These are phyloP conservation scores for Tetradesmus obliquus DNA, from an alignment of 139 green algal genomes.

Conservation along the genomic window DNA sequence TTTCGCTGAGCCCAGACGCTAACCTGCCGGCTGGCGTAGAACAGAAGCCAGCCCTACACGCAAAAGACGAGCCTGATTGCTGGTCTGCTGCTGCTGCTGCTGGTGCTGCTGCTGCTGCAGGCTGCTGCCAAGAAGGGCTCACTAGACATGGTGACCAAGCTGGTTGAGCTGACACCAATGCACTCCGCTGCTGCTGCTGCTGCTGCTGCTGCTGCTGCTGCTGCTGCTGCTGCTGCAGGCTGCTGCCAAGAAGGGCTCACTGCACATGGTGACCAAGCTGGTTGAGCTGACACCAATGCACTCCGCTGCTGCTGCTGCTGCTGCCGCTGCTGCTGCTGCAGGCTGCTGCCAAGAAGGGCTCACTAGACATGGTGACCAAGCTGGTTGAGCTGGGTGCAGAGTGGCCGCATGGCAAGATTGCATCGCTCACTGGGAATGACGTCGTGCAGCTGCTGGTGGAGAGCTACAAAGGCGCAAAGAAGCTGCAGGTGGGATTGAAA, in stretches of 20 bases:
- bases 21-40: neutral
- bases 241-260: too few species aligned
- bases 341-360: slow-evolving; percentile 25
- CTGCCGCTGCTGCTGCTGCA: neutral
- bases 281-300: neutral
- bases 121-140: too few species aligned
- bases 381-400: slow-evolving; percentile 33
- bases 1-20: neutral
- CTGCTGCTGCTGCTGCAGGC: neutral
- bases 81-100: neutral
- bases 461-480: slow-evolving; percentile 17
- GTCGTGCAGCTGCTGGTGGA: slow-evolving; percentile 39
- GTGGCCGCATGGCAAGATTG: slow-evolving; percentile 27
- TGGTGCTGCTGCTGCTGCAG: neutral
- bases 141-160: neutral
- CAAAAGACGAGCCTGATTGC: too few species aligned
- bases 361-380: slow-evolving; percentile 13
- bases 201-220: neutral
- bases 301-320: neutral
- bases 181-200: neutral
- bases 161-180: neutral
- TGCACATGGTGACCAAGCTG: neutral
- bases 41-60: neutral
- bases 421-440: neutral
- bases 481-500: slow-evolving; percentile 12